These are phyloP conservation scores for Hypoxylon fuscum DNA, from an alignment of 495 filamentous ascomycete genomes.

Conservation along the genomic window DNA sequence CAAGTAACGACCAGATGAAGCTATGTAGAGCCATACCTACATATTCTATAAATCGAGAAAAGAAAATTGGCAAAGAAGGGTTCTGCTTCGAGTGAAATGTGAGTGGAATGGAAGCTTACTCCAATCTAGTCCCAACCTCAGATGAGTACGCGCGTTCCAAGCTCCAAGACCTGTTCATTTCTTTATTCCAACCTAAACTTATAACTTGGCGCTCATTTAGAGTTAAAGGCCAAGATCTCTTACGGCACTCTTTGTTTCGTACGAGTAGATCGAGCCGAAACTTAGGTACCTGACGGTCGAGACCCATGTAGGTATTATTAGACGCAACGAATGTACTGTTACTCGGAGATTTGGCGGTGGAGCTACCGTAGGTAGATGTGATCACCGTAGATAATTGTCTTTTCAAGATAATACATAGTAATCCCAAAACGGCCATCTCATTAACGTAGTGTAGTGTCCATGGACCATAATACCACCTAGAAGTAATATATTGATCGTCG, in stretches of 20 bases:
- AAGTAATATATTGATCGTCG: too few species aligned
- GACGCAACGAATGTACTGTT: too few species aligned
- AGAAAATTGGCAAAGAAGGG: constrained; percentile 11
- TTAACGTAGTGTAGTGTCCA: too few species aligned
- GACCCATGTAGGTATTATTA: neutral
- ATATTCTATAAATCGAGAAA: neutral
- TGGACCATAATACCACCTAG: too few species aligned
- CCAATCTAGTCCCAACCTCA: constrained; percentile 1
- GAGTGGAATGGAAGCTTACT: constrained; percentile 7
- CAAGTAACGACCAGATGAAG: constrained; percentile 7
- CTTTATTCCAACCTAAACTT: constrained; percentile 11
- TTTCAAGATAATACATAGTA: too few species aligned
- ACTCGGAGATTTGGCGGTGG: too few species aligned
- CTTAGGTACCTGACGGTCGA: neutral
- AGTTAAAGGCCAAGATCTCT: constrained; percentile 27
- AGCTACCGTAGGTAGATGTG: too few species aligned
- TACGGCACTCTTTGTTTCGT: constrained; percentile 17
- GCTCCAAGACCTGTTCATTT: constrained; percentile 3
- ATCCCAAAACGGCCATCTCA: too few species aligned
- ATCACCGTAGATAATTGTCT: too few species aligned
- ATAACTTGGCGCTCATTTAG: constrained; percentile 8
- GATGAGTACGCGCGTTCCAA: constrained; percentile 25
- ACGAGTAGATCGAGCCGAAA: constrained; percentile 19
- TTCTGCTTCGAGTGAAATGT: constrained; percentile 11
- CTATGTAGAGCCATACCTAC: constrained; percentile 2